Base-by-base conservation (phyloP, 495 filamentous ascomycete genomes). In the Evansstolkia leycettana region DNA sequence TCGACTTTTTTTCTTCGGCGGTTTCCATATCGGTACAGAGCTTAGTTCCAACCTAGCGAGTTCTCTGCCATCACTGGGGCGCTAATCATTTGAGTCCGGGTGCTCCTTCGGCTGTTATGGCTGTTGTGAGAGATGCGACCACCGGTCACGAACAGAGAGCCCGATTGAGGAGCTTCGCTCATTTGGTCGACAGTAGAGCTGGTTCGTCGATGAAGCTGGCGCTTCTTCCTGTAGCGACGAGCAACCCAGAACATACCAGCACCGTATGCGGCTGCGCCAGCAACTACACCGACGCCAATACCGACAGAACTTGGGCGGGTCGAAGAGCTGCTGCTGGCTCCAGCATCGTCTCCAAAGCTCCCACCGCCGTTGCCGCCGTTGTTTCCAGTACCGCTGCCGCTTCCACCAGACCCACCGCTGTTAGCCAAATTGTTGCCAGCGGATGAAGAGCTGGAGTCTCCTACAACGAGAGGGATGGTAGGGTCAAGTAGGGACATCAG, bases 181-280 rank as follows among this genome's bases (percentile, higher is more conserved):
- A 47, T 68, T 56, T 51, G 59, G 38, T 54, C 73, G 48, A 35
- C 69, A 58, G 52, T 74, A 52, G 55, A 75, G 64, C 73, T 80
- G 33, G 79, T 71, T 33, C 92, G 81, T 41, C 75, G 71, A 60
- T 96, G 90, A 38, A 75, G 60, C 52, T 79, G 73, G 63, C 78
- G 82, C 64, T 79, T 80, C 62, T 80, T 81, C 68, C 85, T 87
- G 73, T 96, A 98, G 40, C 90, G 72, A 30, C 92, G 75, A 16
- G 90, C 90, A 43, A 96, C 73, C 54, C 88, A 81, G 62, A 96
- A 92, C 90, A 98, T 96, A 55, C 84, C 92, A n/a, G 84, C 89
- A 52, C 88, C 92, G 47, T 98, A 98, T n/a, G 79, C 82, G 30
- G 79, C 78, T 11, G 85, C 85, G 48, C 86, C 85, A 28, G 70